Base-by-base conservation (phyloP, 306 rosid species). In the Cucurbita maxima region DNA sequence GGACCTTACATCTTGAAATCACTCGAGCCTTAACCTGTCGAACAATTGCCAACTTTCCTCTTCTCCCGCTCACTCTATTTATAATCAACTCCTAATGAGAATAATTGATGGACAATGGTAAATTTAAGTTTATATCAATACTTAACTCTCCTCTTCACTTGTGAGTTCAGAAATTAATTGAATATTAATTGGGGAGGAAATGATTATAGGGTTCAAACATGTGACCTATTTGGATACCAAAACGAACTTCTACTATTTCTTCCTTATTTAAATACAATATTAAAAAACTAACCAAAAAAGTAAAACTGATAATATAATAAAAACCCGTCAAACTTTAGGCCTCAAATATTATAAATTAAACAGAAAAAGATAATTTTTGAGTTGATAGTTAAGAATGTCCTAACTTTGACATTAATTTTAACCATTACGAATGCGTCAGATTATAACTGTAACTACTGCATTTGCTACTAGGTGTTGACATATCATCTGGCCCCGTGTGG, bases 401-500 rank as follows among this genome's bases (percentile, higher is more conserved):
- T 5, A 58, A 22, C 63, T 58, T 25, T 30, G 64, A 58, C 18
- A 58, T 13, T 58, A 58, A 58, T 30, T 58, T 20, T 6, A 58
- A 58, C 63, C n/a, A 58, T 58, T 58, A 58, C 61, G 11, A 11
- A 58, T 30, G 9, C 14, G 18, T 50, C 37, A 8, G 12, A 44
- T 36, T 56, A 19, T 72, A 45, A 75, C 40, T 56, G 62, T 75
- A 56, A 75, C 73, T n/a, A 72, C 37, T 72, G 73, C 58, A 76
- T 68, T 53, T 79, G 75, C 69, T 72, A 73, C 79, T 88, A 93
- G 98, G 98, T 84, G 85, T 83, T 38, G 98, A 93, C 81, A 89
- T 90, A 64, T 84, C 98, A 61, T 90, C 98, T 63, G 98, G 98
- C 59, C 98, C 98, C 18, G 88, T 93, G 55, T 93, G 98, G 98